A percentile compares a stretch with the other conserved stretches of the same genome.
Conservation (phyloP, 2,329 filamentous ascomycete genomes). For the Plenodomus tracheiphilus region DNA sequence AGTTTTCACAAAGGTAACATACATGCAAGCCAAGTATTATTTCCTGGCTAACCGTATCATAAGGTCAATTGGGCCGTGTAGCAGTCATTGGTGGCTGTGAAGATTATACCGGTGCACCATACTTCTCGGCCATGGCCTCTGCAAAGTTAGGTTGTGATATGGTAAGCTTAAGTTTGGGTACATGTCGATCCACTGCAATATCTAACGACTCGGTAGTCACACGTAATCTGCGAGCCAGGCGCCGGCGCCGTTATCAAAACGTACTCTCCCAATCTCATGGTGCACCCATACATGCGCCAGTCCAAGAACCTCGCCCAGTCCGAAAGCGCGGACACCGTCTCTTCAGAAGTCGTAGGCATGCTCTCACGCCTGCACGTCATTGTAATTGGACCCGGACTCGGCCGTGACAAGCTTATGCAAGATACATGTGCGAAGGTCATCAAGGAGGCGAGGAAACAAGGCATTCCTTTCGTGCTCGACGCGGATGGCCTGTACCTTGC, state of each 20-base stretch:
- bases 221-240: conserved; percentile 92
- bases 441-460: conserved; percentile 70
- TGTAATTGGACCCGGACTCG: conserved; percentile 89
- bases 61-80: conserved; percentile 88
- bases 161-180: conserved; percentile 61
- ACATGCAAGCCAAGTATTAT: neutral
- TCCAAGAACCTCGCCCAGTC: conserved; percentile 59
- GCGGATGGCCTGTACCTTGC: conserved; percentile 85
- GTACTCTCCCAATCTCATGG: conserved; percentile 98
- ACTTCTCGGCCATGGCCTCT: conserved; percentile 97
- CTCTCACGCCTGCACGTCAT: conserved; percentile 86
- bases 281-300: conserved; percentile 92
- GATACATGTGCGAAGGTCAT: conserved; percentile 81
- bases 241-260: conserved; percentile 89
- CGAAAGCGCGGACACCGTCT: conserved; percentile 65
- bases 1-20: conserved; percentile 87
- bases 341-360: conserved; percentile 73
- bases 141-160: conserved; percentile 88
- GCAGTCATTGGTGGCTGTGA: conserved; percentile 93
- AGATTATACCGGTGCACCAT: conserved; percentile 96
- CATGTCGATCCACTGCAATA: neutral
- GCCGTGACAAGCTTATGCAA: conserved; percentile 87
- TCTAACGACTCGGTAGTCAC: conserved; percentile 61
- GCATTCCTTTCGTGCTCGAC: conserved; percentile 84
- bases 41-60: conserved; percentile 13